Conservation (phyloP, 257 asterid species). For the Handroanthus guayacan region DNA sequence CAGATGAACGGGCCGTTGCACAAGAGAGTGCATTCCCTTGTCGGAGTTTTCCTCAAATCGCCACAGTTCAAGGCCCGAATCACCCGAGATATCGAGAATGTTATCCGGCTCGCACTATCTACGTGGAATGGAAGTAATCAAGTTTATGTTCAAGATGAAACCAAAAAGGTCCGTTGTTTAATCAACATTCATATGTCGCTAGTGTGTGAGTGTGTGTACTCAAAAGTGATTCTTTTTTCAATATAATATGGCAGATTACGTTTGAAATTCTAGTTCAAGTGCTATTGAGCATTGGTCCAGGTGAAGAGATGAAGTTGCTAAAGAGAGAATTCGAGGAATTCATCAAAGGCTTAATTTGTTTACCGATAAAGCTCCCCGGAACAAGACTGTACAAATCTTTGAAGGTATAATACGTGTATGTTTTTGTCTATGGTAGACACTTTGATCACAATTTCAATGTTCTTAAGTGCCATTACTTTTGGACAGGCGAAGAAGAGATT, state of each 20-base stretch:
- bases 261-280: slow-evolving; percentile 83
- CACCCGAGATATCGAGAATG: slow-evolving; percentile 62
- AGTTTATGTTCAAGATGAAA: slow-evolving; percentile 71
- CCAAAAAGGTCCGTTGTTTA: slow-evolving; percentile 62
- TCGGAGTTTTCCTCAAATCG: slow-evolving; percentile 79
- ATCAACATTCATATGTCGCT: slow-evolving; percentile 6
- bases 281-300: slow-evolving; percentile 77
- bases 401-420: slow-evolving; percentile 45
- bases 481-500: slow-evolving; percentile 76
- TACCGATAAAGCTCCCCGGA: slow-evolving; percentile 94
- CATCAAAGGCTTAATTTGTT: slow-evolving; percentile 86
- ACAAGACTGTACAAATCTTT: slow-evolving; percentile 81
- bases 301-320: slow-evolving; percentile 72
- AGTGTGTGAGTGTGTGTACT: neutral
- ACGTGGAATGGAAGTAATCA: slow-evolving; percentile 52
- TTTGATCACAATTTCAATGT: neutral
- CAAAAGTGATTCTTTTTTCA: neutral
- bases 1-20: slow-evolving; percentile 79
- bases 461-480: neutral
- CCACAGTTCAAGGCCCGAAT: slow-evolving; percentile 69
- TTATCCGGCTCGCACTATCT: slow-evolving; percentile 57
- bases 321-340: slow-evolving; percentile 82
- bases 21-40: slow-evolving; percentile 71
- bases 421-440: neutral
- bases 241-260: slow-evolving; percentile 62